phyloP scores from a whole-genome alignment of 495 filamentous ascomycete species.

The Penicillium fimorum region DNA sequence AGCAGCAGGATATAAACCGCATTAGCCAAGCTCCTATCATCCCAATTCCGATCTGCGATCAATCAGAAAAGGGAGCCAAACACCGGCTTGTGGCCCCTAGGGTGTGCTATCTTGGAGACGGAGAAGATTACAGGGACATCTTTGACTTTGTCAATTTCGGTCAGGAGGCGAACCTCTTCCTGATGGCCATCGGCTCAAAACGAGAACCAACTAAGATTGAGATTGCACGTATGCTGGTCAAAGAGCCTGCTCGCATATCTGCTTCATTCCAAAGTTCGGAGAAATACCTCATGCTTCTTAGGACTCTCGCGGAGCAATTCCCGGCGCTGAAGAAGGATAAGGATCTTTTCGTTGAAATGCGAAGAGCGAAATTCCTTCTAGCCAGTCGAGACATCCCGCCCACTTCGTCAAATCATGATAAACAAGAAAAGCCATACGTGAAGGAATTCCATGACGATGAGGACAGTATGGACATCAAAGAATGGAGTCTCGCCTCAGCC shows the following conservation, averaged over 20 bases:
- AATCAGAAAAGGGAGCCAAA: constrained; percentile 30
- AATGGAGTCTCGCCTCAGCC: constrained; percentile 70
- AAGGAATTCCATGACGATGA: constrained; percentile 59
- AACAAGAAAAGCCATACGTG: constrained; percentile 22
- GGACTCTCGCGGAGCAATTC: constrained; percentile 70
- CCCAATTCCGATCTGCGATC: constrained; percentile 54
- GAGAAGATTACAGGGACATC: constrained; percentile 76
- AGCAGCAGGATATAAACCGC: constrained; percentile 53
- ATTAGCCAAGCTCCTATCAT: constrained; percentile 66
- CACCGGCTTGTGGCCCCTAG: constrained; percentile 58
- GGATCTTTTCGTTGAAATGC: constrained; percentile 72
- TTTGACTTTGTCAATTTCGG: constrained; percentile 98
- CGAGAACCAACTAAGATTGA: constrained; percentile 83
- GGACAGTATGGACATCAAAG: constrained; percentile 68
- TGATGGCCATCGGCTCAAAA: constrained; percentile 84
- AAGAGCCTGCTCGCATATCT: constrained; percentile 75
- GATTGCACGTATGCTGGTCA: constrained; percentile 72
- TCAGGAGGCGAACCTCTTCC: constrained; percentile 78
- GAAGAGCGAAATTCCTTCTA: constrained; percentile 69
- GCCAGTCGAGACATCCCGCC: constrained; percentile 71
- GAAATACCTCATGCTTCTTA: constrained; percentile 79
- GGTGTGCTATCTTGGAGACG: constrained; percentile 74
- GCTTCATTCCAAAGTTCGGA: constrained; percentile 74
- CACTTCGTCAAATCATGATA: constrained; percentile 20
- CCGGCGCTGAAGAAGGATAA: constrained; percentile 71